Evolutionary conservation across 2,329 filamentous ascomycete species (phyloP), one percentile per base, ranked within the genome.

Genomic region (Colletotrichum sp.): DNA sequence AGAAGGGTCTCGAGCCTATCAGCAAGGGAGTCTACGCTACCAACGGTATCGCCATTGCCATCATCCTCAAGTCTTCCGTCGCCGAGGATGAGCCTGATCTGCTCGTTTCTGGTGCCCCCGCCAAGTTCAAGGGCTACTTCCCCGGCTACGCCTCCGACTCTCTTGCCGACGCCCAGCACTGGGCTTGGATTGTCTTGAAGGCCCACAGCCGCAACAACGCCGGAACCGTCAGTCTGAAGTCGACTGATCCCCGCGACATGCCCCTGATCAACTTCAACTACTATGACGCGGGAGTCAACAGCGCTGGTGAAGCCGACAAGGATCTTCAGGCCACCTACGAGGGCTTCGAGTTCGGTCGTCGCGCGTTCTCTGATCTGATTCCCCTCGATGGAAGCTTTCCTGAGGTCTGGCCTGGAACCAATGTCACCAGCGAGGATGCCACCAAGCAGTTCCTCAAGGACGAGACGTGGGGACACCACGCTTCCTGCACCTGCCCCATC

Each of bases 261-360:
- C 92, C 92, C 0, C 81, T 88, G 34, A 92, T 93, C 78, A 86
- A 88, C 79, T 92, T 92, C 83, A 89, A 89, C 77, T 90, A 87
- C 78, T 91, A 86, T 84, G 84, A 83, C 16, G 78, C 85, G 27
- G 87, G 88, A 3, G 84, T 86, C 9, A 85, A 86, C 18, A 82
- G 87, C 79, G 83, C 87, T 61, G 78, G 86, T 1, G 78, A 82
- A 68, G 84, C 81, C 36, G 78, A 85, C 76, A 81, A 79, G 74
- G 81, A 82, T 58, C 54, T 72, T 2, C 59, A 59, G 21, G 63
- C 57, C 13, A 72, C 69, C 21, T 69, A 64, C 8, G 57, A 72
- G 36, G 87, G 83, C 2, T 79, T 89, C 73, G 76, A 84, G 62
- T 83, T 86, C 43, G 80, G 83, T 1, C 86, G 87, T n/a, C 78